Base-by-base conservation (phyloP, 2,329 filamentous ascomycete genomes). In the Phaeosphaeria sp. region DNA sequence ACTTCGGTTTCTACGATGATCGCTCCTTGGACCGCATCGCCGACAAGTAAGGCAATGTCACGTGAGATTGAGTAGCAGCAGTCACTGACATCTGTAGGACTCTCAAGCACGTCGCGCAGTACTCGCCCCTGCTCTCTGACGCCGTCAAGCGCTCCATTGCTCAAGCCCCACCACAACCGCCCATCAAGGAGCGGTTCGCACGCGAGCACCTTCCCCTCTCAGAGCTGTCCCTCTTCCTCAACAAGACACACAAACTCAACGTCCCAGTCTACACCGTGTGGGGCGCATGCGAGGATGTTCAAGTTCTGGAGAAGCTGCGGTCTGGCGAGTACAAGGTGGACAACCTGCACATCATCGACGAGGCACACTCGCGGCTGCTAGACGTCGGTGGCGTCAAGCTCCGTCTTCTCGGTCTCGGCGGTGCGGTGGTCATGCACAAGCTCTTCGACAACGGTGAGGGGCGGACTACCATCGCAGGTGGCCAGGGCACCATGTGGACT, bases 401-500 rank as follows among this genome's bases (percentile, higher is more conserved):
- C 64, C 91, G 95, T 72, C 86, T 99, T 49, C 87, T 99, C 27
- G 95, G 95, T 61, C 85, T 99, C 33, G 95, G 95, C 65, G 95
- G 95, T 71, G 95, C 95, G 6, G 94, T 99, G 5, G 95, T 99
- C 59, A 99, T 99, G 93, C 95, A 99, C 85, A 99, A 99, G 84
- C 87, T 99, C 18, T 99, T 99, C 74, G 95, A 99, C 78, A 99
- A 99, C 68, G 95, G 95, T 53, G 95, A 99, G 75, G 95, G 95
- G 59, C 89, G 94, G 78, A 99, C 95, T 50, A 99, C 96, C 1
- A 99, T 99, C 78, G 95, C 95, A 21, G 95, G 95, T 75, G 95
- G 95, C 20, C 95, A 99, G 78, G 95, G 95, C 61, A 99, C 95
- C 46, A 99, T 99, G 95, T 99, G 95, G 95, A 99, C 95, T 7